These are phyloP conservation scores for Blepharisma undulans DNA, from an alignment of 169 alveolate genomes.

Conservation along the genomic window DNA sequence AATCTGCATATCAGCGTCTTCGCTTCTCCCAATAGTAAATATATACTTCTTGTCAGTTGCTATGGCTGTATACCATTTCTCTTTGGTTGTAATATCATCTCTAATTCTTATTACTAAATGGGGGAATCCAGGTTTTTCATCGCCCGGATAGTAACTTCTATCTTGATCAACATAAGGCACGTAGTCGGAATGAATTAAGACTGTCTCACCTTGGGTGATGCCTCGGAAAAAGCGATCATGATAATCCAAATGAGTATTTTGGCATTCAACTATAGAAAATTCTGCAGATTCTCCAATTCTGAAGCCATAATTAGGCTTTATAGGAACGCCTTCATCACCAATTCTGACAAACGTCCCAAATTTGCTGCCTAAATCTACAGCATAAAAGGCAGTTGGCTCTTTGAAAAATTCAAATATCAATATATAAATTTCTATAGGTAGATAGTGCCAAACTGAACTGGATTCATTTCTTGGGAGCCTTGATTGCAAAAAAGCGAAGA, in stretches of 20 bases:
- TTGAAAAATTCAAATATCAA: not conserved
- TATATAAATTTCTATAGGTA: not conserved
- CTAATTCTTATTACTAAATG: not conserved
- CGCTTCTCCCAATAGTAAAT: not conserved
- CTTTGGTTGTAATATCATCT: not conserved
- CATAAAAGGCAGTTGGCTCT: not conserved
- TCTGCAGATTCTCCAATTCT: not conserved
- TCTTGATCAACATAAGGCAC: not conserved
- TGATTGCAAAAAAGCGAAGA: not conserved
- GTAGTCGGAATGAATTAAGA: not conserved
- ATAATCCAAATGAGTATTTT: not conserved
- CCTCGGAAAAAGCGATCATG: not conserved
- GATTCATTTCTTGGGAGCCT: not conserved
- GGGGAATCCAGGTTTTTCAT: not conserved
- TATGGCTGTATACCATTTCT: not conserved
- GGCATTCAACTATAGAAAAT: not conserved
- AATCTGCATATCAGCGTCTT: not conserved
- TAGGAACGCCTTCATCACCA: not conserved
- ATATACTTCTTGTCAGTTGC: not conserved
- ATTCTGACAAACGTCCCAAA: not conserved
- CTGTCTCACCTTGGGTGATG: not conserved
- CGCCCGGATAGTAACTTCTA: not conserved
- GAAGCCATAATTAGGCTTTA: not conserved
- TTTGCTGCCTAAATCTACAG: not conserved
- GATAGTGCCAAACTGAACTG: not conserved